These are phyloP conservation scores for Echinosophora koreensis DNA, from an alignment of 306 rosid genomes.

Conservation along the genomic window DNA sequence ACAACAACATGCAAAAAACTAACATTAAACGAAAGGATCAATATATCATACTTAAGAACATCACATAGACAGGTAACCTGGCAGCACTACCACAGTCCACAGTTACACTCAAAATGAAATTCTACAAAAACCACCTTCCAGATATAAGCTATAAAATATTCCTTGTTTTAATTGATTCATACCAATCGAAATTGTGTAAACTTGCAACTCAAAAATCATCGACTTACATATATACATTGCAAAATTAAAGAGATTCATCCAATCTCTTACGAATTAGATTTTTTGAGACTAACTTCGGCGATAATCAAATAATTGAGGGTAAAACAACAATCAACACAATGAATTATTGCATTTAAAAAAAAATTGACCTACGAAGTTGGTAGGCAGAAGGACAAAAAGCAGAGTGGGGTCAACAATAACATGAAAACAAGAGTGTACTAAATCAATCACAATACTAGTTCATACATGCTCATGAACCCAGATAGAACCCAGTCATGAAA, in stretches of 20 bases:
- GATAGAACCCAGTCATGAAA: too few relatives aligned
- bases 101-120: background rate
- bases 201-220: background rate
- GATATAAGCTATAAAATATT: background rate
- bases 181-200: background rate
- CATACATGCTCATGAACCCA: too few relatives aligned
- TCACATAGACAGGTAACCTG: background rate
- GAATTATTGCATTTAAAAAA: background rate
- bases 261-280: background rate
- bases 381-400: background rate
- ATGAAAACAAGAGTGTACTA: too few relatives aligned
- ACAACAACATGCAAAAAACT: background rate
- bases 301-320: background rate
- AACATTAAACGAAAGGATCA: background rate
- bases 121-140: background rate
- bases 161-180: background rate
- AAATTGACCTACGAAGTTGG: background rate
- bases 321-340: background rate
- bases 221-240: background rate
- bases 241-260: background rate
- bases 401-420: background rate
- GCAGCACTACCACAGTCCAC: background rate
- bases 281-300: too few relatives aligned
- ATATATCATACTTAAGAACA: background rate
- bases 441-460: too few relatives aligned